Evolutionary conservation across 2,329 filamentous ascomycete genomes (phyloP).

Genomic region (Zymoseptoria passerinii): DNA sequence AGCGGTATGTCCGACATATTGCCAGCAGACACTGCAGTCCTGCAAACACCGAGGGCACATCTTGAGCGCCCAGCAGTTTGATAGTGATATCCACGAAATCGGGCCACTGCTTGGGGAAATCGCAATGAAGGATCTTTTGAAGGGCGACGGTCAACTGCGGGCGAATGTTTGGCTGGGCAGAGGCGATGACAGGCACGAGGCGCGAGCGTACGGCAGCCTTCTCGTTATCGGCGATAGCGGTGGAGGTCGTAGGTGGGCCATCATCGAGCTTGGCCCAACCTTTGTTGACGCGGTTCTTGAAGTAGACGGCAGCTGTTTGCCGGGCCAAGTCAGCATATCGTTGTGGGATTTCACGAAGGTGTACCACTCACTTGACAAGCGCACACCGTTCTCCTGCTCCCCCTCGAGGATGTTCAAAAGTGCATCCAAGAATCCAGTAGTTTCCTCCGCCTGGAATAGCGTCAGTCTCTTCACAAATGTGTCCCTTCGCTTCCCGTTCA

Average conservation of each 20-base stretch:
- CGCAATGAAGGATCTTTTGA: constrained; percentile 90
- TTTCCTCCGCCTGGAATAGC: constrained; percentile 68
- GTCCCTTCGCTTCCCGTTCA: not conserved
- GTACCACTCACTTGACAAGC: constrained; percentile 67
- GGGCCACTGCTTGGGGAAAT: constrained; percentile 92
- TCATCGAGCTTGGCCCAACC: constrained; percentile 79
- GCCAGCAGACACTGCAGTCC: constrained; percentile 89
- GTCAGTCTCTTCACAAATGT: constrained; percentile 5
- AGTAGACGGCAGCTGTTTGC: constrained; percentile 76
- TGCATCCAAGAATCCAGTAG: constrained; percentile 81
- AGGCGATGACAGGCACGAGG: constrained; percentile 80
- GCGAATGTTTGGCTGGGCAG: constrained; percentile 66
- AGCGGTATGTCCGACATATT: constrained; percentile 90
- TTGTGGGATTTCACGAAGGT: constrained; percentile 9
- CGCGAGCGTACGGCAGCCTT: constrained; percentile 80
- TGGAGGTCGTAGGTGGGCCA: constrained; percentile 38
- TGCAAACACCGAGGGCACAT: constrained; percentile 78
- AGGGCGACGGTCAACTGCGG: constrained; percentile 89
- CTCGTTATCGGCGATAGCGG: constrained; percentile 78
- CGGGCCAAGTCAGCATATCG: constrained; percentile 2
- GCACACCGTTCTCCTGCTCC: constrained; percentile 76
- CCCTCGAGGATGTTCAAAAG: constrained; percentile 82
- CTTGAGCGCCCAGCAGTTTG: constrained; percentile 78
- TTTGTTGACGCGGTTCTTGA: constrained; percentile 94
- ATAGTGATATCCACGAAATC: constrained; percentile 88